Evolutionary conservation across 1,284 basidiomycete genomes (phyloP).

Genomic region (Ceratobasidium papillatum): DNA sequence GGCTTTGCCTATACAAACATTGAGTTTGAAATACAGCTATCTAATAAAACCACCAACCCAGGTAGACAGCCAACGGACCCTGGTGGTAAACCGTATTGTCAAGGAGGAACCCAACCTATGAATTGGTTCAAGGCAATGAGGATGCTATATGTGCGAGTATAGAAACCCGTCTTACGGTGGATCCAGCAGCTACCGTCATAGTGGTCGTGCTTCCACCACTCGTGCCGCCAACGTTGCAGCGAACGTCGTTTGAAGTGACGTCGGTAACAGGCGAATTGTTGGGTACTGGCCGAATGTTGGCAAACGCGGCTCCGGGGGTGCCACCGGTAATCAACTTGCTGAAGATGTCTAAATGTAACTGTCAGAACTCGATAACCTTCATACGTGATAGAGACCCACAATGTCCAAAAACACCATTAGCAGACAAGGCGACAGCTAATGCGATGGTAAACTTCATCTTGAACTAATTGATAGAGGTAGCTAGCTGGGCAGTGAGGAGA

Average conservation of each 20-base stretch:
- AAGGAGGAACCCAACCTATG: constrained; percentile 50
- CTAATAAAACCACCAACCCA: constrained; percentile 47
- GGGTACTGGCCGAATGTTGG: constrained; percentile 56
- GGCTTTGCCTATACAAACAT: constrained; percentile 53
- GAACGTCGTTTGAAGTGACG: constrained; percentile 59
- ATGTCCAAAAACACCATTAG: constrained; percentile 30
- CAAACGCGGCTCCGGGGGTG: constrained; percentile 51
- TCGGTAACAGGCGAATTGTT: constrained; percentile 64
- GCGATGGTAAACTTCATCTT: constrained; percentile 16
- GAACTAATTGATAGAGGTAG: not conserved
- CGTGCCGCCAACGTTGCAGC: constrained; percentile 58
- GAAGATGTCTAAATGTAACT: constrained; percentile 25
- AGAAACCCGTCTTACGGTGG: constrained; percentile 39
- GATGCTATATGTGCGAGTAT: not conserved
- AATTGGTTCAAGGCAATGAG: constrained; percentile 56
- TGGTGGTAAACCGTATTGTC: constrained; percentile 58
- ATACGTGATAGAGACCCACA: not conserved
- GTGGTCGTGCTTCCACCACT: constrained; percentile 56
- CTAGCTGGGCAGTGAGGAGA: not conserved
- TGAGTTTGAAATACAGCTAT: not conserved
- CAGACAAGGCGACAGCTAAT: constrained; percentile 15
- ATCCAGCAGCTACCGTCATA: constrained; percentile 57
- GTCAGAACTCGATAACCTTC: not conserved
- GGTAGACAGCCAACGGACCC: constrained; percentile 57
- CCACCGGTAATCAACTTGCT: constrained; percentile 53